Evolutionary conservation across 106 monocot genomes (phyloP).

Genomic region (Agapanthus africanus): DNA sequence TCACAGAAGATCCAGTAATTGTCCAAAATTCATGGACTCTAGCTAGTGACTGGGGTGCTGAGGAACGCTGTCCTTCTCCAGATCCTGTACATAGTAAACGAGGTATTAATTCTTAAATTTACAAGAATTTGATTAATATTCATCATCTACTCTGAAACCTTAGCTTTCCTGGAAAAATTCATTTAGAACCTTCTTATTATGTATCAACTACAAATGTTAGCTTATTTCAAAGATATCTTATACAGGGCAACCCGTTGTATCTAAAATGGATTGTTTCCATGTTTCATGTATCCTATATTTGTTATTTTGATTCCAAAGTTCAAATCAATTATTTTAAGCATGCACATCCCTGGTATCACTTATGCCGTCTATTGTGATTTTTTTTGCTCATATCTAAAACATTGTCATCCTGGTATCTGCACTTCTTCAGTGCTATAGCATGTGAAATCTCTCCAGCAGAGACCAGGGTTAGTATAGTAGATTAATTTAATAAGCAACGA

Average conservation of each 20-base stretch:
- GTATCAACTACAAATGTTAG: neutral
- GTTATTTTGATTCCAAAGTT: neutral
- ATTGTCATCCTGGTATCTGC: neutral
- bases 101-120: conserved; percentile 30
- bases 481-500: no score
- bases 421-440: neutral
- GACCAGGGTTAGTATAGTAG: neutral
- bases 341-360: neutral
- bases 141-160: neutral
- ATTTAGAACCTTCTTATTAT: neutral
- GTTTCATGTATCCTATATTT: neutral
- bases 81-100: conserved; percentile 33
- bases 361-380: neutral
- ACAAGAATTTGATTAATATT: neutral
- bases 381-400: neutral
- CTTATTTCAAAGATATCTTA: neutral
- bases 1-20: conserved; percentile 91
- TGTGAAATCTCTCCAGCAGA: neutral
- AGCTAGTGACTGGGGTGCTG: conserved; percentile 74
- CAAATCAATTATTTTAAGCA: neutral
- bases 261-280: neutral
- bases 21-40: conserved; percentile 94
- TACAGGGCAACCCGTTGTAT: neutral
- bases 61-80: conserved; percentile 84
- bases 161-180: neutral